These are phyloP conservation scores for Skeletonema grethae DNA, from an alignment of 108 stramenopile species.

Conservation along the genomic window DNA sequence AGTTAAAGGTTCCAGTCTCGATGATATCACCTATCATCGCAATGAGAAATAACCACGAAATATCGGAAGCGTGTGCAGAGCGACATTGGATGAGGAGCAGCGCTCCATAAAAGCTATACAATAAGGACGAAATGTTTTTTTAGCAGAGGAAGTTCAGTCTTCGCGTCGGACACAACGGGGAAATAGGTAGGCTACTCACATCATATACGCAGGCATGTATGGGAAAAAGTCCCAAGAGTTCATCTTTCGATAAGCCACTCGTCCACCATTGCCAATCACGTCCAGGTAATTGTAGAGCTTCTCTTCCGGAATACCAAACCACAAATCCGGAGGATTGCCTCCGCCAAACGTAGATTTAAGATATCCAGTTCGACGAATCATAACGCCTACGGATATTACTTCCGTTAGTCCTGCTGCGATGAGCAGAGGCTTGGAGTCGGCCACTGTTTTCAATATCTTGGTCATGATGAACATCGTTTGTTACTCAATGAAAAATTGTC, in stretches of 20 bases:
- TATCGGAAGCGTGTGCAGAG: background rate
- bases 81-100: conserved; percentile 15
- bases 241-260: conserved; percentile 1
- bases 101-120: conserved; percentile 1
- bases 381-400: background rate
- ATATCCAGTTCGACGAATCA: conserved; percentile 3
- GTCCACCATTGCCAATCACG: conserved; percentile 6
- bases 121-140: background rate
- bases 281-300: conserved; percentile 10
- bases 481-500: background rate
- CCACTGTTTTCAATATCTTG: background rate
- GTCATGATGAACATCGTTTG: background rate
- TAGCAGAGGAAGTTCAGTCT: background rate
- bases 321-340: conserved; percentile 9
- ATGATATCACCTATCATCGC: conserved; percentile 4
- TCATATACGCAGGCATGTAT: conserved; percentile 15
- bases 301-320: conserved; percentile 7
- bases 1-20: conserved; percentile 10
- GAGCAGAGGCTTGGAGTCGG: conserved; percentile 2
- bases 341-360: background rate
- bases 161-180: background rate
- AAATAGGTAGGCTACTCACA: background rate
- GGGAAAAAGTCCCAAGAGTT: conserved; percentile 15
- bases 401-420: background rate
- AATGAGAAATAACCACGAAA: conserved; percentile 5